A percentile compares a stretch with the other conserved stretches of the same genome.
Evolutionary conservation across 1,139 yeast genomes (phyloP).

Genomic region (Blastobotrys ciferrii): DNA sequence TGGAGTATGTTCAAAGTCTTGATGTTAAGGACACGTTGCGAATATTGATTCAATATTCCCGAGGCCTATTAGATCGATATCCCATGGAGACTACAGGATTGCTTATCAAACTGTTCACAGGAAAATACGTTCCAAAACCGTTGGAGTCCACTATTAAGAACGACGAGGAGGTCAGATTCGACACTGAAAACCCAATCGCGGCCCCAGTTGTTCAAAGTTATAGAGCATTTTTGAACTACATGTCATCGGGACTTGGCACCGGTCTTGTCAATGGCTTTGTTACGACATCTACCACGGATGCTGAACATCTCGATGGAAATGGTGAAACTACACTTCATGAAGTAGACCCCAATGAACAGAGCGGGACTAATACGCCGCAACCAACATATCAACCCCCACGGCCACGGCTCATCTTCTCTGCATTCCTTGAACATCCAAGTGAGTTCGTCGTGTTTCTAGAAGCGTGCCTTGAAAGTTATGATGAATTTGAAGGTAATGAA

Average conservation of each 20-base stretch:
- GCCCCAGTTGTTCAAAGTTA: constrained; percentile 63
- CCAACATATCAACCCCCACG: constrained; percentile 91
- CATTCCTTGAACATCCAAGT: constrained; percentile 78
- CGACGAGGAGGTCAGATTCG: neutral
- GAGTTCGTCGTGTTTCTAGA: constrained; percentile 93
- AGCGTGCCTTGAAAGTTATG: constrained; percentile 82
- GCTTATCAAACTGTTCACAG: constrained; percentile 84
- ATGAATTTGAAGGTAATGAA: constrained; percentile 66
- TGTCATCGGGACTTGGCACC: constrained; percentile 40
- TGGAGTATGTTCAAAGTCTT: constrained; percentile 66
- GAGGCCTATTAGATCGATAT: constrained; percentile 57
- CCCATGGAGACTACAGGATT: constrained; percentile 84
- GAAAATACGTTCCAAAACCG: constrained; percentile 58
- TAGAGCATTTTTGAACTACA: constrained; percentile 64
- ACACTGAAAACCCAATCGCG: constrained; percentile 16
- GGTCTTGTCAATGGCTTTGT: constrained; percentile 13
- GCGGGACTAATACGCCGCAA: constrained; percentile 21
- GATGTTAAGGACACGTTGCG: constrained; percentile 77
- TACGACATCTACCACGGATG: constrained; percentile 7
- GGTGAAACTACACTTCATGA: neutral
- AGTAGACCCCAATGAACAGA: neutral
- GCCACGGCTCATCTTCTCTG: constrained; percentile 82
- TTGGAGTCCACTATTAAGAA: constrained; percentile 20
- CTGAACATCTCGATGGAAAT: constrained; percentile 6
- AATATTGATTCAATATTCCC: constrained; percentile 65